A percentile compares a stretch with the other conserved stretches of the same genome.
Evolutionary conservation across 352 stramenopile species (phyloP).

Genomic region (Phytophthora constricta): DNA sequence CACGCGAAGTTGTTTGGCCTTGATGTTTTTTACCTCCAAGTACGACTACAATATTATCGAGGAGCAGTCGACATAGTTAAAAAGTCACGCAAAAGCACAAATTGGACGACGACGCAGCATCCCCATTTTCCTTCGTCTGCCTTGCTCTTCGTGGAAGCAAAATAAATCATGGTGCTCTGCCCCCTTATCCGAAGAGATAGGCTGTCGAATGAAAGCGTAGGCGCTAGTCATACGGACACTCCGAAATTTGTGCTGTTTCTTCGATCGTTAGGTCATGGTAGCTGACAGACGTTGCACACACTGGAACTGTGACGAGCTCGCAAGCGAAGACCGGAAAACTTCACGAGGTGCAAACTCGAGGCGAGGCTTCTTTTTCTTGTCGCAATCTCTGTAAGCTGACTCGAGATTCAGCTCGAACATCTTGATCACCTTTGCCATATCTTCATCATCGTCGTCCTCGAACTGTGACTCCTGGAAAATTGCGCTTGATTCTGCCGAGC

Average conservation of each 20-base stretch:
- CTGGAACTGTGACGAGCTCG: constrained; percentile 38
- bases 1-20: constrained; percentile 12
- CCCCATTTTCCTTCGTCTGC: not conserved
- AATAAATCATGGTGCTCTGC: no score
- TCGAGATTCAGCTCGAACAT: constrained; percentile 81
- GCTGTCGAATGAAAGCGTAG: not conserved
- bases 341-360: constrained; percentile 76
- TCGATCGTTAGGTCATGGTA: constrained; percentile 34
- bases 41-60: constrained; percentile 37
- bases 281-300: constrained; percentile 40
- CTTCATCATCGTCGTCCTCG: constrained; percentile 81
- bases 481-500: constrained; percentile 75
- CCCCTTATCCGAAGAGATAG: no score
- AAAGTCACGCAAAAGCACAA: no score
- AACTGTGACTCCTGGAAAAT: constrained; percentile 85
- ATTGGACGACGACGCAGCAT: constrained; percentile 23
- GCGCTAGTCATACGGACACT: not conserved
- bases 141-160: not conserved
- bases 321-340: constrained; percentile 70
- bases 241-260: constrained; percentile 1
- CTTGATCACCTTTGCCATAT: constrained; percentile 77
- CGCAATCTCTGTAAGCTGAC: constrained; percentile 69
- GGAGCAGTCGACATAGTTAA: constrained; percentile 37
- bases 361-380: constrained; percentile 64
- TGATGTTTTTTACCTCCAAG: no score